These are phyloP conservation scores for Trichoderma orchidacearum DNA, from an alignment of 495 filamentous ascomycete species.

Conservation along the genomic window DNA sequence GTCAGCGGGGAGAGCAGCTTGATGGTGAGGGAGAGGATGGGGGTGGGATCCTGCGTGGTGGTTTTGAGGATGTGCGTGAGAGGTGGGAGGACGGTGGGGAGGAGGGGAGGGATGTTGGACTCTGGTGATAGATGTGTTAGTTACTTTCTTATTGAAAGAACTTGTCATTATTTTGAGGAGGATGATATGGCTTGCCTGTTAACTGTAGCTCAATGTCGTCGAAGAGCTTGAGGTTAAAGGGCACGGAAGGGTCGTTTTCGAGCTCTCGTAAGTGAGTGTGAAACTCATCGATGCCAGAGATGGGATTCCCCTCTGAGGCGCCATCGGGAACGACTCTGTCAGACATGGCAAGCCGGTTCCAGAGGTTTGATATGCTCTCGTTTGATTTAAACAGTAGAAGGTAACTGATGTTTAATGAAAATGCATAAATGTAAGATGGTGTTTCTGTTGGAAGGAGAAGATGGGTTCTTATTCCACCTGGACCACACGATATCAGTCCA, in stretches of 20 bases:
- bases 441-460: too few species aligned
- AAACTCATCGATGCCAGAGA: constrained; percentile 33
- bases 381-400: too few species aligned
- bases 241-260: constrained; percentile 18
- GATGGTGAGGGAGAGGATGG: constrained; percentile 33
- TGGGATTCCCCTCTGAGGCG: constrained; percentile 18
- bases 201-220: constrained; percentile 42
- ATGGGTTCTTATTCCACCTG: too few species aligned
- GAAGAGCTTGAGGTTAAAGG: constrained; percentile 31
- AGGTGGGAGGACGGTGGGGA: constrained; percentile 12
- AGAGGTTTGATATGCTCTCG: too few species aligned
- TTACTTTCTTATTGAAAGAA: neutral
- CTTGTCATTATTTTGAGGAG: neutral
- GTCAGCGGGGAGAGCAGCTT: constrained; percentile 37
- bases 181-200: constrained; percentile 19
- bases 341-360: neutral
- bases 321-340: constrained; percentile 16
- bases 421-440: too few species aligned
- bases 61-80: constrained; percentile 22
- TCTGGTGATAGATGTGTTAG: constrained; percentile 15
- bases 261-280: constrained; percentile 34
- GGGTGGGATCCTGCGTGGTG: constrained; percentile 34
- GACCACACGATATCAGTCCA: too few species aligned
- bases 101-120: constrained; percentile 29
- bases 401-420: too few species aligned